Percentiles rank a stretch among this genome's conserved stretches.
These are phyloP conservation scores for Termitomyces eurrhizus DNA, from an alignment of 768 basidiomycete species.

Conservation along the genomic window DNA sequence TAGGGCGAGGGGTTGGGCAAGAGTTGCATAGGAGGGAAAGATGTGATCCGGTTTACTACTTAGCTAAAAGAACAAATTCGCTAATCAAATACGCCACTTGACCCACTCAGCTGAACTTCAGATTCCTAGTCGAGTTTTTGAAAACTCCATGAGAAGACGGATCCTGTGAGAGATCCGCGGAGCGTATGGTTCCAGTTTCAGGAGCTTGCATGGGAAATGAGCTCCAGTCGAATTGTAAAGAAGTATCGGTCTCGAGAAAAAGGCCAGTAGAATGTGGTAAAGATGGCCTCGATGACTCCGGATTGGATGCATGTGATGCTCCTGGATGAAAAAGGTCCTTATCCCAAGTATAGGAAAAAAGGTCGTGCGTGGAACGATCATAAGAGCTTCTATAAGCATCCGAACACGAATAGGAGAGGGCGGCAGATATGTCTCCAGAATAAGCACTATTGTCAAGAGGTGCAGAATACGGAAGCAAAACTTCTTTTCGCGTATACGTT, in stretches of 20 bases:
- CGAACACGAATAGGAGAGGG: background rate
- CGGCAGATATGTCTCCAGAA: background rate
- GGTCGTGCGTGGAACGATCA: background rate
- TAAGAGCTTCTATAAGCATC: background rate
- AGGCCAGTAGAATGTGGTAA: background rate
- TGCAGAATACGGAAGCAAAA: background rate
- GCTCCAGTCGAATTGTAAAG: too few relatives aligned
- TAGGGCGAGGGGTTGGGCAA: background rate
- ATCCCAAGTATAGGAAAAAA: constrained; percentile 5
- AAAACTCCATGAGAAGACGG: background rate
- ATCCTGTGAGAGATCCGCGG: background rate
- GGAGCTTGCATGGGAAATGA: background rate
- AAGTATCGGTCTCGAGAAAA: background rate
- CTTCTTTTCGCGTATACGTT: background rate
- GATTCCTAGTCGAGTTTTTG: background rate
- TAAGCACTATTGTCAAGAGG: background rate
- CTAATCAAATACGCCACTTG: background rate
- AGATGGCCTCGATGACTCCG: background rate
- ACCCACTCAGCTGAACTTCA: background rate
- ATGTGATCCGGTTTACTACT: too few relatives aligned
- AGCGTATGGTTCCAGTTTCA: background rate
- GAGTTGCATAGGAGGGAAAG: background rate
- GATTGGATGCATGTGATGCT: background rate
- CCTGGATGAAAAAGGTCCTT: background rate
- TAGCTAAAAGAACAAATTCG: background rate